phyloP scores from a whole-genome alignment of 1,284 basidiomycete species.

The Takashimella tepidaria region DNA sequence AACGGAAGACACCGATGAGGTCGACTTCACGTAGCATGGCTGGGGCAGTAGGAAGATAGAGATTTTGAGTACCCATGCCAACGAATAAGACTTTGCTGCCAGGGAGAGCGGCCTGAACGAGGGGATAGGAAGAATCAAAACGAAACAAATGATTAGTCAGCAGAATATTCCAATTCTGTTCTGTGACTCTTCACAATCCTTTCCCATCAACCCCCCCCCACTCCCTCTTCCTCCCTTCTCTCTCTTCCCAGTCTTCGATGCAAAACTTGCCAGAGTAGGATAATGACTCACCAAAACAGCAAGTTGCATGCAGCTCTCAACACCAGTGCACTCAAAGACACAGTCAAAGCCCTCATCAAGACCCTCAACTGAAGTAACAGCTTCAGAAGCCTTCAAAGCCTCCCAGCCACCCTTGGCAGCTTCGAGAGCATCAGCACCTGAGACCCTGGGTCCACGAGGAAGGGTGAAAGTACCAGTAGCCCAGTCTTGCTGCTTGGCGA shows the following conservation, averaged over 20 bases:
- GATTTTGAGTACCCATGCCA: conserved; percentile 87
- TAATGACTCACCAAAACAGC: conserved; percentile 63
- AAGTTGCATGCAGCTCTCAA: conserved; percentile 83
- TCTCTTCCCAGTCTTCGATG: neutral
- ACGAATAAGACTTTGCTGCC: conserved; percentile 88
- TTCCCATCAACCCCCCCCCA: too few relatives aligned
- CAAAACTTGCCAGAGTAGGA: neutral
- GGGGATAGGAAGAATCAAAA: neutral
- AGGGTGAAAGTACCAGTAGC: conserved; percentile 67
- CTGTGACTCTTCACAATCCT: too few relatives aligned
- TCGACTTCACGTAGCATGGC: conserved; percentile 88
- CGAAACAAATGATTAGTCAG: too few relatives aligned
- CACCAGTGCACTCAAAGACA: conserved; percentile 88
- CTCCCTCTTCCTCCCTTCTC: too few relatives aligned
- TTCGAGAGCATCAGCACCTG: conserved; percentile 61
- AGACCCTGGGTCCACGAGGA: conserved; percentile 50
- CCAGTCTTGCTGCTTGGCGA: conserved; percentile 68
- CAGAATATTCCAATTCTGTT: too few relatives aligned
- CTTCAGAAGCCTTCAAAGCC: conserved; percentile 36
- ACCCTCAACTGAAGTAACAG: conserved; percentile 37
- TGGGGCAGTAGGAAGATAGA: conserved; percentile 72
- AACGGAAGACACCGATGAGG: conserved; percentile 79
- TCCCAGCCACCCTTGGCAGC: conserved; percentile 60
- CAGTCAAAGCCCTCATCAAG: conserved; percentile 78
- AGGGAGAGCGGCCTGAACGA: conserved; percentile 62